phyloP scores from a whole-genome alignment of 2,329 filamentous ascomycete genomes.

The Leptographium flavum region DNA sequence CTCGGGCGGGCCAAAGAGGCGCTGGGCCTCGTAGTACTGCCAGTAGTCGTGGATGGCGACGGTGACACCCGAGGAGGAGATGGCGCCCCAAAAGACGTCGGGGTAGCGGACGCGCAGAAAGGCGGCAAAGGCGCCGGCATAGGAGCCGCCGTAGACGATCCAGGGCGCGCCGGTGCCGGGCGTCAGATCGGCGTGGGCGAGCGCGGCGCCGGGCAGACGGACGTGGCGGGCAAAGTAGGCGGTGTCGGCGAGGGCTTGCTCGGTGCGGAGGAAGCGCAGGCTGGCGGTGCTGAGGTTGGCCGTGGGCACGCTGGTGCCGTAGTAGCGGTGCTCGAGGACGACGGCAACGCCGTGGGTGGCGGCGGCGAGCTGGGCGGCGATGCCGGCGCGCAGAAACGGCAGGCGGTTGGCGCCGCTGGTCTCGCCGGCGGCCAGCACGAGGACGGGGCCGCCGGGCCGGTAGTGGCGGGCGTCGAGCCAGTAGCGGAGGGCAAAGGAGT shows the following conservation, averaged over 20 bases:
- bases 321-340: slow-evolving; percentile 78
- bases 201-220: slow-evolving; percentile 51
- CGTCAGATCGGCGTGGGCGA: slow-evolving; percentile 45
- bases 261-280: slow-evolving; percentile 68
- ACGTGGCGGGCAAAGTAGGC: slow-evolving; percentile 68
- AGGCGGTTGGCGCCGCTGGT: slow-evolving; percentile 48
- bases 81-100: slow-evolving; percentile 62
- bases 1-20: slow-evolving; percentile 34
- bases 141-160: slow-evolving; percentile 72
- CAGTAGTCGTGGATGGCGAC: slow-evolving; percentile 68
- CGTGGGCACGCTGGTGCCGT: slow-evolving; percentile 60
- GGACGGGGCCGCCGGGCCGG: slow-evolving; percentile 63
- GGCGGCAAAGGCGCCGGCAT: slow-evolving; percentile 67
- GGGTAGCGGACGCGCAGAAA: slow-evolving; percentile 67
- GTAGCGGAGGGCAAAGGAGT: slow-evolving; percentile 57
- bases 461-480: slow-evolving; percentile 74
- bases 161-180: slow-evolving; percentile 37
- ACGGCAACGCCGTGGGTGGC: slow-evolving; percentile 64
- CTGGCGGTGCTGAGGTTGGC: slow-evolving; percentile 51
- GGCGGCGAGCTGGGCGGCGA: slow-evolving; percentile 54
- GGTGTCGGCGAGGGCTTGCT: slow-evolving; percentile 69
- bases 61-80: slow-evolving; percentile 69
- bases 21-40: slow-evolving; percentile 39
- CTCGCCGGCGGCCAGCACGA: slow-evolving; percentile 63
- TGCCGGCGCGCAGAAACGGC: slow-evolving; percentile 62